Percentiles rank a stretch among this genome's conserved stretches.
These are phyloP conservation scores for Calocybe indica DNA, from an alignment of 768 basidiomycete genomes.

Conservation along the genomic window DNA sequence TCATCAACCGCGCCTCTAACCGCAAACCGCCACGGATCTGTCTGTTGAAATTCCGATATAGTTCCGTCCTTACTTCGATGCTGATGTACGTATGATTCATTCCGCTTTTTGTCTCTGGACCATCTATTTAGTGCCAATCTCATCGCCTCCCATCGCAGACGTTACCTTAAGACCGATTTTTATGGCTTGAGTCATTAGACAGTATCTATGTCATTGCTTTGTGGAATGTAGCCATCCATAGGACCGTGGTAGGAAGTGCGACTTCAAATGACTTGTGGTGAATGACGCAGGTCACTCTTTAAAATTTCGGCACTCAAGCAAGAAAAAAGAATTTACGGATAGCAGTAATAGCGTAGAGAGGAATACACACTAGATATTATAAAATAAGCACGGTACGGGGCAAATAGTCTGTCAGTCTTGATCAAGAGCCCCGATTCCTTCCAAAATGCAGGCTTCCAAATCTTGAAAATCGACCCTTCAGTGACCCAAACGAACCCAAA, in stretches of 20 bases:
- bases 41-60: no score
- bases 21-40: no score
- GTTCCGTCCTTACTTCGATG: neutral
- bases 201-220: neutral
- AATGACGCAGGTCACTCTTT: no score
- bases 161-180: no score
- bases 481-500: conserved; percentile 49
- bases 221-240: neutral
- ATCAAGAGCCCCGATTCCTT: conserved; percentile 30
- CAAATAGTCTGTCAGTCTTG: neutral
- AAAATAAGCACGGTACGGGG: neutral
- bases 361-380: no score
- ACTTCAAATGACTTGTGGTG: neutral
- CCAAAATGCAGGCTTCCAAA: conserved; percentile 73
- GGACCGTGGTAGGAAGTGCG: conserved; percentile 3
- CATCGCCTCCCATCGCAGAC: no score
- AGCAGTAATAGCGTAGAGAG: no score
- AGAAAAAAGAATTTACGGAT: no score
- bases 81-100: neutral
- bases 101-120: neutral
- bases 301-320: no score
- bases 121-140: no score
- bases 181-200: no score
- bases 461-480: conserved; percentile 70
- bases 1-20: no score